phyloP scores from a whole-genome alignment of 768 basidiomycete genomes.

The Chlorophyllum brunneum region DNA sequence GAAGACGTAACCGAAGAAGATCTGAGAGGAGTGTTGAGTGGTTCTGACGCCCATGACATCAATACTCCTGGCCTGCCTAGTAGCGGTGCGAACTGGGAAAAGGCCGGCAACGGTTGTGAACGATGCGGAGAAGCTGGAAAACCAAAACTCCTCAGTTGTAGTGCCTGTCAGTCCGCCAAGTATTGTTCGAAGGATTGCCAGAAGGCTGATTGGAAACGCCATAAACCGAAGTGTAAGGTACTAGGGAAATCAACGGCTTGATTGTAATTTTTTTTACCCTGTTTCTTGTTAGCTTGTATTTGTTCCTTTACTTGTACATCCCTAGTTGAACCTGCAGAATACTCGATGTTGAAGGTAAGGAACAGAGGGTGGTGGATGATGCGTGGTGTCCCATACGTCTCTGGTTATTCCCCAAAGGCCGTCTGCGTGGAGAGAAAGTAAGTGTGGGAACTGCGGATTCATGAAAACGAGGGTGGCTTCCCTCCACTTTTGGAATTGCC shows the following conservation, averaged over 20 bases:
- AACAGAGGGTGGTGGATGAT: no score
- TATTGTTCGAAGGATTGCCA: constrained; percentile 47
- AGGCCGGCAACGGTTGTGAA: constrained; percentile 13
- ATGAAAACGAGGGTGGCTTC: no score
- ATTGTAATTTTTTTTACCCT: neutral
- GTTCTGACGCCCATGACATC: neutral
- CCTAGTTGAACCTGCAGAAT: no score
- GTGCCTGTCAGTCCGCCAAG: constrained; percentile 31
- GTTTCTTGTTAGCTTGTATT: no score
- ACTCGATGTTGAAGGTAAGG: no score
- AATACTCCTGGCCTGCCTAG: neutral
- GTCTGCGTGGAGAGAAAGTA: no score
- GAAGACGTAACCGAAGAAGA: constrained; percentile 22
- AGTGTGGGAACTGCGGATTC: no score
- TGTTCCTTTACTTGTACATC: no score
- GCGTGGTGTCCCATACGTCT: no score
- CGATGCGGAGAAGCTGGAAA: constrained; percentile 18
- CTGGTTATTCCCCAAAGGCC: no score
- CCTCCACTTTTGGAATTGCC: no score
- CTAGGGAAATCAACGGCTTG: neutral
- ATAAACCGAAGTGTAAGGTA: constrained; percentile 32
- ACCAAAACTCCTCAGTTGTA: constrained; percentile 28
- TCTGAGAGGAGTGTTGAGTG: neutral
- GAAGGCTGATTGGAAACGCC: constrained; percentile 41
- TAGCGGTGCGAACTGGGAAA: no score